phyloP scores from a whole-genome alignment of 2,329 filamentous ascomycete genomes.

The Canariomyces notabilis region DNA sequence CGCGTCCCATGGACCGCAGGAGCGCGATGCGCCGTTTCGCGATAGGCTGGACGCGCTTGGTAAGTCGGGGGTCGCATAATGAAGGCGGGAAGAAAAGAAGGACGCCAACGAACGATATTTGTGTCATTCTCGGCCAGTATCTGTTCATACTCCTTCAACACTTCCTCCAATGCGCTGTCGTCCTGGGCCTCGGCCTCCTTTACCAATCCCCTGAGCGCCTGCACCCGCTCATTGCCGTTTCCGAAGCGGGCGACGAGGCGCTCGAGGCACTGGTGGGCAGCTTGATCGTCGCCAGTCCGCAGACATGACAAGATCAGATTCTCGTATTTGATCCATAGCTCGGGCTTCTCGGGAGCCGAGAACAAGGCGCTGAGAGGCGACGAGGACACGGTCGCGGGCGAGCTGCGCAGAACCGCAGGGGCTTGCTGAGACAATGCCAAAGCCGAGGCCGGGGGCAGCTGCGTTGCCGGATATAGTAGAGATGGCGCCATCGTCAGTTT shows the following conservation, averaged over 20 bases:
- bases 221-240: constrained; percentile 74
- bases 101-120: constrained; percentile 63
- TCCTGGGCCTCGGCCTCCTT: constrained; percentile 75
- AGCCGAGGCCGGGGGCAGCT: constrained; percentile 51
- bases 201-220: constrained; percentile 76
- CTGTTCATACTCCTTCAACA: constrained; percentile 73
- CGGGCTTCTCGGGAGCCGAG: constrained; percentile 62
- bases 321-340: constrained; percentile 81
- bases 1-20: constrained; percentile 66
- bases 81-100: neutral
- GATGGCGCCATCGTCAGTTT: constrained; percentile 43
- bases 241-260: constrained; percentile 78
- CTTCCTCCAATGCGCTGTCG: constrained; percentile 57
- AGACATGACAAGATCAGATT: constrained; percentile 81
- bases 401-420: constrained; percentile 49
- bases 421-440: constrained; percentile 58
- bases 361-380: constrained; percentile 51
- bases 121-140: constrained; percentile 68
- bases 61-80: constrained; percentile 8
- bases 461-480: constrained; percentile 52
- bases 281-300: constrained; percentile 73
- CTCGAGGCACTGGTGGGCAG: constrained; percentile 70
- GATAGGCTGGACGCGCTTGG: constrained; percentile 58
- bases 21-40: constrained; percentile 80
- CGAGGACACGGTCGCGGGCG: constrained; percentile 49